Evolutionary conservation across 1,284 basidiomycete genomes (phyloP), one percentile per base, ranked within the genome.

Genomic region (Heliocybe sulcata): DNA sequence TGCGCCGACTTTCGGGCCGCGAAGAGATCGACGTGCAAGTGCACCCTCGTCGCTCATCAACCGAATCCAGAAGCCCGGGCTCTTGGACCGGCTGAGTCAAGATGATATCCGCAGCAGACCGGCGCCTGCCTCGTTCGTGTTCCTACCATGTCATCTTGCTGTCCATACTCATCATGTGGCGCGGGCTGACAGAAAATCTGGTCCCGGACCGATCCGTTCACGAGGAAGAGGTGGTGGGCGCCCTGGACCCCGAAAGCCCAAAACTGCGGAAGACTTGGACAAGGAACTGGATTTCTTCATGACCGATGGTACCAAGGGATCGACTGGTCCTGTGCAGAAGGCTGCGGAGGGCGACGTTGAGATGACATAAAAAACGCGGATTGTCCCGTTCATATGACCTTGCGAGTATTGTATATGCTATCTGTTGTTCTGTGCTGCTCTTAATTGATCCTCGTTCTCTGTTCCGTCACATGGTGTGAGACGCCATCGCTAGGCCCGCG

Each of bases 251-350:
- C 82, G 80, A 65, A 81, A 80, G 65, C 75, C 75, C 29, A 80
- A 90, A 65, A 92, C 89, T 8, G 86, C 82, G 3, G 89, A 85
- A 54, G 92, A 97, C 61, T 73, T 98, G 55, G 95, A 98, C 70
- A 86, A 83, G 65, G 94, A 98, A 72, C 70, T 98, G 58, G 94
- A 97, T 62, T 84, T 87, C 1, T 97, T 95, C 70, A 94, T 96
- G 92, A 82, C 79, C 20, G 82, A 84, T 58, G 77, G 27, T 10
- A 16, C n/a, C 2, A 35, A 27, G 9, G 47, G 14, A 11, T 6
- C 47, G 16, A 16, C 47, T 26, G 47, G 10, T 29, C 35, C 52
- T 14, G 14, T 31, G 33, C 52, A 19, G 35, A 9, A 33, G 23
- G 52, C 20, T n/a, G 35, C 22, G 12, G 52, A 35, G 12, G 52